phyloP scores from a whole-genome alignment of 2,329 filamentous ascomycete species.

The Ceratocystis colombiana region DNA sequence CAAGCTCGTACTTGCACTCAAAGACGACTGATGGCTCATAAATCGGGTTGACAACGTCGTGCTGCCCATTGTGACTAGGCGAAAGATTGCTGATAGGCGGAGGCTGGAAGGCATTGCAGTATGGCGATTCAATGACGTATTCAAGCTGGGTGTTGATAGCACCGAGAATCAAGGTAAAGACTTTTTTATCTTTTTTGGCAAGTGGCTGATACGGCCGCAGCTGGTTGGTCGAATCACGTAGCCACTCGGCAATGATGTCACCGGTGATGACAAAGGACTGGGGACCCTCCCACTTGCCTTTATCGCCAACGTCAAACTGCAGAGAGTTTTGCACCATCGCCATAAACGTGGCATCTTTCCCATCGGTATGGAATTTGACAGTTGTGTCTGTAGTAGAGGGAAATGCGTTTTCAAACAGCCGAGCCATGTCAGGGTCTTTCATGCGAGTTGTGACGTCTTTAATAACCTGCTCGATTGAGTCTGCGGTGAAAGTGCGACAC shows the following conservation, averaged over 20 bases:
- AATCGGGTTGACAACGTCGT: constrained; percentile 71
- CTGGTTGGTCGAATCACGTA: constrained; percentile 89
- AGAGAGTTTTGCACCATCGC: constrained; percentile 33
- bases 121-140: constrained; percentile 87
- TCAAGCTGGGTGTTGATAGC: constrained; percentile 95
- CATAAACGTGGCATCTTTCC: constrained; percentile 33
- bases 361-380: constrained; percentile 73
- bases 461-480: constrained; percentile 80
- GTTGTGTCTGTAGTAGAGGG: constrained; percentile 88
- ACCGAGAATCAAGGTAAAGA: constrained; percentile 73
- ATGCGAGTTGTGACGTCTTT: constrained; percentile 68
- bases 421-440: constrained; percentile 74
- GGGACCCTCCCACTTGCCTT: constrained; percentile 65
- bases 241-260: constrained; percentile 87
- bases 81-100: constrained; percentile 70
- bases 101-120: constrained; percentile 97
- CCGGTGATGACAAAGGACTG: constrained; percentile 92
- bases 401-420: constrained; percentile 90
- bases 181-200: constrained; percentile 66
- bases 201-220: constrained; percentile 79
- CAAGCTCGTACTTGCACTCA: constrained; percentile 98
- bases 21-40: constrained; percentile 83
- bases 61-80: constrained; percentile 65
- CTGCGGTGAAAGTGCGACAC: constrained; percentile 84
- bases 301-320: constrained; percentile 35